Evolutionary conservation across 345 rosid genomes (phyloP), one percentile per base, ranked within the genome.

Genomic region (Eucalyptus erythrocorys): DNA sequence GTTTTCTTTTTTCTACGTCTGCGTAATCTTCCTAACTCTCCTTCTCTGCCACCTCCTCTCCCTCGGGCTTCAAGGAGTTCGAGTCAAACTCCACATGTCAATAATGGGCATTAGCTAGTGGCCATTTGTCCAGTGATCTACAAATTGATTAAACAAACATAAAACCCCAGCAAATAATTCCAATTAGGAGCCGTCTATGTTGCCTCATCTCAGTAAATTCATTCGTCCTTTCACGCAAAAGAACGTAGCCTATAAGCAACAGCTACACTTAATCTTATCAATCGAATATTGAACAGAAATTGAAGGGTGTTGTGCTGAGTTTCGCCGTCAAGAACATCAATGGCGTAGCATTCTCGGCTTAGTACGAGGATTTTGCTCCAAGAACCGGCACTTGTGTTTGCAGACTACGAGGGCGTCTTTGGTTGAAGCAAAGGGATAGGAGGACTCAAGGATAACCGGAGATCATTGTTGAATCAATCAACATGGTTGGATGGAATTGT

Each of bases 381-480:
- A 92, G 91, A 96, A 94, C 12, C 94, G 94, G 0, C 93, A 91
- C 91, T 51, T 32, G 84, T 92, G 93, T 37, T 94, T 95, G 32
- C 94, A 95, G 86, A 91, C 94, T 45, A 93, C 98, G 7, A 95
- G 98, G 87, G 95, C 94, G 7, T 94, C 93, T 81, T 89, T 96
- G 79, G 82, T 89, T 86, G 95, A 94, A 79, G 89, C 93, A n/a
- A 30, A 94, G 90, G 91, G 90, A 45, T 84, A 91, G 87, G 79
- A 92, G 94, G 5, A 8, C 57, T 51, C 26, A 51, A 51, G 10
- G 88, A 66, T 5, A 86, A 68, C 19, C 2, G 10, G 34, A 64
- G 76, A 64, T n/a, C 19, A 64, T n/a, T 61, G 68, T 61, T 30
- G 34, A 61, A 5, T 30, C 68, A 64, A 61, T 61, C 7, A 24